phyloP scores from a whole-genome alignment of 1,139 yeast genomes.

The Protomyces macrosporus region DNA sequence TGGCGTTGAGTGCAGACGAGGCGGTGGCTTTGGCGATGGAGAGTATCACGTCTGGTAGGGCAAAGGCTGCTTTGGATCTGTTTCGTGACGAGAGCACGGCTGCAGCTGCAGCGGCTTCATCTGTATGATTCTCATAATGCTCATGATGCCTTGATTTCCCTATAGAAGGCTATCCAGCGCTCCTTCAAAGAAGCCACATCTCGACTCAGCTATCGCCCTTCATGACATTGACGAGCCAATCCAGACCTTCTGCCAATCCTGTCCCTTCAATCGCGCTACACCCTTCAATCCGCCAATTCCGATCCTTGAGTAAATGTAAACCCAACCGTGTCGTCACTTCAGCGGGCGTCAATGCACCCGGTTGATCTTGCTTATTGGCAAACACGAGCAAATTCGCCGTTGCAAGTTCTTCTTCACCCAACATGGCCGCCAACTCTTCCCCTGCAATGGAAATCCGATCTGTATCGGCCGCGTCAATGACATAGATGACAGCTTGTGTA shows the following conservation, averaged over 20 bases:
- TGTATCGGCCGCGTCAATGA: conserved; percentile 93
- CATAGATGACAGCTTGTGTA: conserved; percentile 55
- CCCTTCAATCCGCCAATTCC: conserved; percentile 97
- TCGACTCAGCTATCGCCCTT: conserved; percentile 48
- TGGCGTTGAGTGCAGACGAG: conserved; percentile 59
- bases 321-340: conserved; percentile 86
- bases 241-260: conserved; percentile 73
- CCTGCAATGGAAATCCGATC: conserved; percentile 85
- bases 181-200: too few species aligned
- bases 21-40: conserved; percentile 72
- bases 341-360: conserved; percentile 90
- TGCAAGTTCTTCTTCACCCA: conserved; percentile 82
- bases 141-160: too few species aligned
- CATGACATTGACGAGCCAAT: conserved; percentile 89
- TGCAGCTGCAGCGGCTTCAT: conserved; percentile 23
- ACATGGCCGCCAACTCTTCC: conserved; percentile 85
- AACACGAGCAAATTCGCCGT: conserved; percentile 89
- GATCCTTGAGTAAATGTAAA: conserved; percentile 81
- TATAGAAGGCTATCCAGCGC: too few species aligned
- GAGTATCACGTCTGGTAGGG: conserved; percentile 62
- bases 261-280: conserved; percentile 95
- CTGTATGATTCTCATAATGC: neutral
- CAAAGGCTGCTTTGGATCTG: conserved; percentile 52
- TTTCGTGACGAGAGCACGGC: conserved; percentile 49
- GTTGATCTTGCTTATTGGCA: conserved; percentile 96